Evolutionary conservation across 257 asterid genomes (phyloP), one percentile per base, ranked within the genome.

Genomic region (Nicotiana knightiana): DNA sequence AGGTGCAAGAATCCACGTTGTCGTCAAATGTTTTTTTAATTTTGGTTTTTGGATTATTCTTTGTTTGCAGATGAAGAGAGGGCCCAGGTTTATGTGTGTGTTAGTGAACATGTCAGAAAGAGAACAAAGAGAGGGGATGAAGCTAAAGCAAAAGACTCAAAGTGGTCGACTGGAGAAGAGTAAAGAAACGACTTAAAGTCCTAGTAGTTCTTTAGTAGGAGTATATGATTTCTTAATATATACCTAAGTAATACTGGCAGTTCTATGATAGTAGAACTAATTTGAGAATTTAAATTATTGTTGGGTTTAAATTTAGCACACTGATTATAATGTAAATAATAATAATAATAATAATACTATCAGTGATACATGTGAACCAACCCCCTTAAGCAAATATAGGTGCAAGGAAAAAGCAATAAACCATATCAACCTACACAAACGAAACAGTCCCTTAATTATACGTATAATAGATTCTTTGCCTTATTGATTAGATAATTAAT

Each of bases 1-100:
- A 85, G 85, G 65, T 85, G 83, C 84, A 82, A 85, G 81, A 78
- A 86, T 83, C 87, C 87, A 88, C 79, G 88, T 88, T 89, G 93
- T 87, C 88, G 91, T 90, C 80, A 83, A 87, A 81, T 64, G 81
- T 67, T 73, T 17, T 9, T 8, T 3, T 51, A 2, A 24, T 59
- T 76, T 46, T 53, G 12, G 13, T 8, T 80, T 80, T 48, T 64
- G 63, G 83, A 80, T 80, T 80, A 80, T 80, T 64, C 83, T 80
- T 80, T 80, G 83, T 67, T 75, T 63, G 83, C 33, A 80, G 77
- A 33, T 64, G 83, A 80, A 67, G 64, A 10, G 58, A 24, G 76
- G 83, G 65, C 0, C 83, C 65, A 43, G 28, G 15, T 80, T 64
- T 5, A 67, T 63, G 33, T 80, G 35, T 39, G 4, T 2, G n/a